Percentiles rank a stretch among this genome's conserved stretches.
Evolutionary conservation across 768 basidiomycete species (phyloP).

Genomic region (Strobilomyces dryophilus): DNA sequence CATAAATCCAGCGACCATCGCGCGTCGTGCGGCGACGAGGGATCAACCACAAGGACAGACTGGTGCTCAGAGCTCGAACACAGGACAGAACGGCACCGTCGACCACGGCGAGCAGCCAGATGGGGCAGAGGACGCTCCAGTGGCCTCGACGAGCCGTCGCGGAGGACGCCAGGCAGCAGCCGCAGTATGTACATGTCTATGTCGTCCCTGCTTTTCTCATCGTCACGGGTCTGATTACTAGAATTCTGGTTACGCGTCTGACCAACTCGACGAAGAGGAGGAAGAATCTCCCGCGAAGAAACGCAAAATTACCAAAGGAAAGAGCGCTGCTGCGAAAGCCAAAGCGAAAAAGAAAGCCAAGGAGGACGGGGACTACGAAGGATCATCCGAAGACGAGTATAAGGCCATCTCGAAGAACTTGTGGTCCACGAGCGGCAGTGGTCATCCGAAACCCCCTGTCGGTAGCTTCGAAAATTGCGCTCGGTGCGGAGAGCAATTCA

Average conservation of each 20-base stretch:
- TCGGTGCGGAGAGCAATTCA: conserved; percentile 79
- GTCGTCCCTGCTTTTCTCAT: not conserved
- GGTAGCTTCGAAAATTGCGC: conserved; percentile 83
- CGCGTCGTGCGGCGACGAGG: conserved; percentile 33
- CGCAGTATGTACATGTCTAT: conserved; percentile 3
- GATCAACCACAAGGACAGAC: conserved; percentile 33
- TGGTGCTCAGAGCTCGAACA: conserved; percentile 6
- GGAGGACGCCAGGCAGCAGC: conserved; percentile 10
- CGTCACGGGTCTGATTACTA: conserved; percentile 1
- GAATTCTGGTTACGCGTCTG: conserved; percentile 57
- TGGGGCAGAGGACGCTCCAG: not conserved
- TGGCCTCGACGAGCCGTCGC: conserved; percentile 13
- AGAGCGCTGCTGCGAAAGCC: conserved; percentile 38
- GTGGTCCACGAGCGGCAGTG: conserved; percentile 30
- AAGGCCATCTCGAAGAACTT: conserved; percentile 55
- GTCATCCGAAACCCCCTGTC: conserved; percentile 52
- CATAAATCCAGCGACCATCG: conserved; percentile 42
- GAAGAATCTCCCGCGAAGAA: conserved; percentile 46
- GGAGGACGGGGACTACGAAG: conserved; percentile 45
- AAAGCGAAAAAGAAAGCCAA: conserved; percentile 40
- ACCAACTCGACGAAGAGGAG: conserved; percentile 66
- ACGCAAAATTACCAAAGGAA: conserved; percentile 47
- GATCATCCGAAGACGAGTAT: conserved; percentile 63
- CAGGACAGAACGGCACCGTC: conserved; percentile 7
- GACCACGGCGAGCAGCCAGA: conserved; percentile 16